These are phyloP conservation scores for Salix caprea DNA, from an alignment of 345 rosid species.

Conservation along the genomic window DNA sequence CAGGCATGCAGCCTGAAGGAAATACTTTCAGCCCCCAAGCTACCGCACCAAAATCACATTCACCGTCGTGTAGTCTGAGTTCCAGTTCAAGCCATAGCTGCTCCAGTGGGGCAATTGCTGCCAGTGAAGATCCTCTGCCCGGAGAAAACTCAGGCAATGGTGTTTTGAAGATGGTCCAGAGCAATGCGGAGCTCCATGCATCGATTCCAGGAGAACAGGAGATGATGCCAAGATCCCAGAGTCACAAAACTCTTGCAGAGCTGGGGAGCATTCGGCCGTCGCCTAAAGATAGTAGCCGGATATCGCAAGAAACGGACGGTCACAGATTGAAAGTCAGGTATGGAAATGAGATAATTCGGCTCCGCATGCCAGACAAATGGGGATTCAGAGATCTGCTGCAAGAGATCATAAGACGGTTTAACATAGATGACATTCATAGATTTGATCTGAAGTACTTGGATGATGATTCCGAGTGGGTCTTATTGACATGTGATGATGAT, in stretches of 20 bases:
- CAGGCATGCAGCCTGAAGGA: constrained; percentile 28
- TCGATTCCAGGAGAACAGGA: constrained; percentile 39
- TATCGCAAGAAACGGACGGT: constrained; percentile 42
- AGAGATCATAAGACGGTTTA: constrained; percentile 70
- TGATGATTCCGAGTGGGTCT: constrained; percentile 91
- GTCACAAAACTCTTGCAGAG: constrained; percentile 33
- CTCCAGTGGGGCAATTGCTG: constrained; percentile 47
- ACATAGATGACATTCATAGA: constrained; percentile 46
- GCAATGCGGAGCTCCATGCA: constrained; percentile 45
- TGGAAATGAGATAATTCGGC: constrained; percentile 62
- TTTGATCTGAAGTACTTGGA: constrained; percentile 83
- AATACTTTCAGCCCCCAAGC: constrained; percentile 15
- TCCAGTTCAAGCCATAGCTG: constrained; percentile 70
- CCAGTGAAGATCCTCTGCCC: constrained; percentile 23
- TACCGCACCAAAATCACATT: constrained; percentile 50
- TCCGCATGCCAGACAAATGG: constrained; percentile 54
- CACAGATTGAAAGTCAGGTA: constrained; percentile 59
- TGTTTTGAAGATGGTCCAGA: constrained; percentile 36
- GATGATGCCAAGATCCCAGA: constrained; percentile 41
- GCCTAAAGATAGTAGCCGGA: constrained; percentile 15
- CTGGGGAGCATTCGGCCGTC: constrained; percentile 29
- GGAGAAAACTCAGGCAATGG: constrained; percentile 29
- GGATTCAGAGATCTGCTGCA: constrained; percentile 42
- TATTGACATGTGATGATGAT: constrained; percentile 85
- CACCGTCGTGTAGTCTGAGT: constrained; percentile 65